Base-by-base conservation (phyloP, 1,284 basidiomycete species). In the Trichosporon faecale region DNA sequence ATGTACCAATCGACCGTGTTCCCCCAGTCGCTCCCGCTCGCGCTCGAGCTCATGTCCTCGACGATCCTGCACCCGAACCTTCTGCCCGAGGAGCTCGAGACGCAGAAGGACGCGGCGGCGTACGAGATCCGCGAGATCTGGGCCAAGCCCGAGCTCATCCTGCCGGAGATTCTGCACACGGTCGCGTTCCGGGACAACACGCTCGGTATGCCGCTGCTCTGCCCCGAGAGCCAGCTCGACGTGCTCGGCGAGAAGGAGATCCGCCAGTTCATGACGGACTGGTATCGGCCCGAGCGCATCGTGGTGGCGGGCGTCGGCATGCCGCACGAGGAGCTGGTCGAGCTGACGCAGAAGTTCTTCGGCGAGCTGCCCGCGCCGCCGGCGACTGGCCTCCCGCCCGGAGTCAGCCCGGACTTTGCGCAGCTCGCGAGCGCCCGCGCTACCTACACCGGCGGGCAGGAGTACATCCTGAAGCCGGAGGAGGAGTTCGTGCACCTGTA, bases 1-100 rank as follows among this genome's bases (percentile, higher is more conserved):
- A 95, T 98, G 93, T 99, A 98, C 83, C 96, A 98, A 84, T 95
- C 96, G 18, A 93, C 94, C 63, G 92, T 98, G 79, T 97, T 96
- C 82, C 90, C 94, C 75, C 87, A 91, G 74, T 90, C 90, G 57
- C 92, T 95, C 0, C 89, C 91, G 5, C 86, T 90, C 18, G 94
- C 95, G 7, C 82, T 99, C 68, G 91, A 91, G 37, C 87, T 99
- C 73, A 93, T 99, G 71, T 89, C 95, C 37, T 95, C 98, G 82
- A 97, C 95, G 7, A 91, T 94, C 68, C 87, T 91, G 68, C 89
- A 95, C 78, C 89, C 96, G 2, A 84, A 89, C 0, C 90, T 98
- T 77, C 83, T 89, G 6, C 85, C 87, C 0, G 91, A 92, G 69
- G 96, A 98, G 83, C 85, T 99, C 49, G 89, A 90, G 65, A 87